Percentiles rank a stretch among this genome's conserved stretches.
Conservation (phyloP, 2,329 filamentous ascomycete genomes). For the Colletotrichum musicola region DNA sequence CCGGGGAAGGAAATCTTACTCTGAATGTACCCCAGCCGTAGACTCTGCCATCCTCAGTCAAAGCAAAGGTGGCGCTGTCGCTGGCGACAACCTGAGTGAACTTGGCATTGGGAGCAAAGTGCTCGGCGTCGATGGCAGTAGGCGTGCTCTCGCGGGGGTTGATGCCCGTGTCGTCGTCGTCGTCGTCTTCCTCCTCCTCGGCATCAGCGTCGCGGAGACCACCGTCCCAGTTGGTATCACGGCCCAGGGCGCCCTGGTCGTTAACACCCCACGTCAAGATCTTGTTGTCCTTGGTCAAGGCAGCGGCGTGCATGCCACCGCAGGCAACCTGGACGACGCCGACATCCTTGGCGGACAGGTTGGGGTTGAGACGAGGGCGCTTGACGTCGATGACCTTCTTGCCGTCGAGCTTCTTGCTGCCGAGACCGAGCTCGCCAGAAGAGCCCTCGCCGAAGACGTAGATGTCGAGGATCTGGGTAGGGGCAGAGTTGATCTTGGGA, state of each 20-base stretch:
- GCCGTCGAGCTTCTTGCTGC: slow-evolving; percentile 71
- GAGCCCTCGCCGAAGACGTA: slow-evolving; percentile 86
- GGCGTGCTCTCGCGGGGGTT: slow-evolving; percentile 82
- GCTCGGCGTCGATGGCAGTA: slow-evolving; percentile 67
- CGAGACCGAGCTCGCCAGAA: slow-evolving; percentile 86
- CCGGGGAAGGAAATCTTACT: slow-evolving; percentile 26
- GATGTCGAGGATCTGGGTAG: slow-evolving; percentile 75
- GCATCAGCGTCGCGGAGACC: slow-evolving; percentile 69
- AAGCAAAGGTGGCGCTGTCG: slow-evolving; percentile 81
- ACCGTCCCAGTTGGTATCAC: slow-evolving; percentile 77
- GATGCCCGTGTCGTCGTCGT: slow-evolving; percentile 73
- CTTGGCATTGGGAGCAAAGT: slow-evolving; percentile 71
- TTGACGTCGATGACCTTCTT: slow-evolving; percentile 78
- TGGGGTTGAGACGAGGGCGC: slow-evolving; percentile 77
- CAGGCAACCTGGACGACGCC: slow-evolving; percentile 81
- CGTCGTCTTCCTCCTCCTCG: slow-evolving; percentile 46
- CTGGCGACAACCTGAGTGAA: slow-evolving; percentile 77
- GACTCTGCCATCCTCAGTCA: slow-evolving; percentile 80
- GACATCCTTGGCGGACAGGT: slow-evolving; percentile 66
- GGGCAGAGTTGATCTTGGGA: slow-evolving; percentile 66
- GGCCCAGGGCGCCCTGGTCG: slow-evolving; percentile 83
- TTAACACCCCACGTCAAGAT: slow-evolving; percentile 91
- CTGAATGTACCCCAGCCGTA: slow-evolving; percentile 90
- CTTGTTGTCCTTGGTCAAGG: slow-evolving; percentile 82
- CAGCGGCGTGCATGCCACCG: slow-evolving; percentile 86